Base-by-base conservation (phyloP, 306 rosid genomes). In the Pueraria montana region DNA sequence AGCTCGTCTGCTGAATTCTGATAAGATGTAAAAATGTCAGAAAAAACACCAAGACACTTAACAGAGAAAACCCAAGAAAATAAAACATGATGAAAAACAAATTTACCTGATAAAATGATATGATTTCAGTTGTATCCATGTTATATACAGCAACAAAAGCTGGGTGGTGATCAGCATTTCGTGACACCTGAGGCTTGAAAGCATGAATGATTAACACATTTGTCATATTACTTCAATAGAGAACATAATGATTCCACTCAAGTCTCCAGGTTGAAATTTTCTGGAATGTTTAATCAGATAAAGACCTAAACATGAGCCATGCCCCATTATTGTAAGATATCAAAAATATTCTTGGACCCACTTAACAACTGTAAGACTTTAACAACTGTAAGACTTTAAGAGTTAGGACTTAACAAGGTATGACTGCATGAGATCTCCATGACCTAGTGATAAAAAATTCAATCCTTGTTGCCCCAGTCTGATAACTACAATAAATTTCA, bases 51-150 rank as follows among this genome's bases (percentile, higher is more conserved):
- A 53, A 75, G n/a, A 65, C 49, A 49, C 34, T 6, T 45, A 77
- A 74, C 13, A 46, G 43, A 66, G 61, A 65, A 65, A 80, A 64
- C 32, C 23, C 7, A 58, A 64, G 82, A 84, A 80, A 84, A 72
- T 53, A 45, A 66, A 80, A 52, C 17, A 13, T 2, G 42, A 64
- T 32, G 80, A 72, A 53, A 77, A 83, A 66, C 27, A 72, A 56
- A 66, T 69, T 82, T 17, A 92, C 99, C 98, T 89, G 96, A 90
- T 92, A 92, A 85, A 96, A 96, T 64, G 99, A 92, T 76, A 92
- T 86, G 69, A 96, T 92, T 89, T 92, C 97, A 63, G 99, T 94
- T 24, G 99, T 92, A 90, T 92, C 99, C 99, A 96, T 96, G 91
- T 94, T 88, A 88, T 96, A 96, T 63, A 96, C 92, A 66, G 97